phyloP scores from a whole-genome alignment of 1,284 basidiomycete genomes.

The Trichosporon asahii region DNA sequence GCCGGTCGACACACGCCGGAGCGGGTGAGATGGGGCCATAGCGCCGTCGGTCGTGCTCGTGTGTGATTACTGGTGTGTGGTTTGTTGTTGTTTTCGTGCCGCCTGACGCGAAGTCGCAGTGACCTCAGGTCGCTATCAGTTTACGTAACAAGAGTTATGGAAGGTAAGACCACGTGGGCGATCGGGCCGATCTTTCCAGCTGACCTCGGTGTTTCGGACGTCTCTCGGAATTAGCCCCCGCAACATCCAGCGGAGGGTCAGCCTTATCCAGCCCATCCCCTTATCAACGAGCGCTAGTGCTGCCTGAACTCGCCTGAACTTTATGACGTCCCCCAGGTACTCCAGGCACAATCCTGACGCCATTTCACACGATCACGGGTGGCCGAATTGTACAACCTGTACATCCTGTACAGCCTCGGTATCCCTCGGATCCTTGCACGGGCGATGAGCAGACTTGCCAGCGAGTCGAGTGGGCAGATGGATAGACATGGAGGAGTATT shows the following conservation, averaged over 20 bases:
- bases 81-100: constrained; percentile 4
- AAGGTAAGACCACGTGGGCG: background rate
- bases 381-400: background rate
- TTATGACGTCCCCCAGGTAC: constrained; percentile 4
- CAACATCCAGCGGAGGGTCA: background rate
- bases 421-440: background rate
- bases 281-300: background rate
- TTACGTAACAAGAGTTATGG: background rate
- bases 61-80: background rate
- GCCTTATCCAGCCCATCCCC: background rate
- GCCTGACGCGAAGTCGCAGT: background rate
- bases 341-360: constrained; percentile 3
- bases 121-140: background rate
- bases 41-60: background rate
- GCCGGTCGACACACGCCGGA: constrained; percentile 84
- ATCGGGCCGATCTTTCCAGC: background rate
- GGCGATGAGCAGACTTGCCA: too few relatives aligned
- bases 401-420: background rate
- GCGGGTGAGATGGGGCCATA: constrained; percentile 55
- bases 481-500: background rate
- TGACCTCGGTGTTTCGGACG: background rate
- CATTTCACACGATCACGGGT: constrained; percentile 8
- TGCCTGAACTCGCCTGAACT: background rate
- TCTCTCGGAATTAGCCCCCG: background rate
- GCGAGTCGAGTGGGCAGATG: background rate